Percentiles rank a stretch among this genome's conserved stretches.
Evolutionary conservation across 352 stramenopile species (phyloP).

Genomic region (Pythium pectinolyticum): DNA sequence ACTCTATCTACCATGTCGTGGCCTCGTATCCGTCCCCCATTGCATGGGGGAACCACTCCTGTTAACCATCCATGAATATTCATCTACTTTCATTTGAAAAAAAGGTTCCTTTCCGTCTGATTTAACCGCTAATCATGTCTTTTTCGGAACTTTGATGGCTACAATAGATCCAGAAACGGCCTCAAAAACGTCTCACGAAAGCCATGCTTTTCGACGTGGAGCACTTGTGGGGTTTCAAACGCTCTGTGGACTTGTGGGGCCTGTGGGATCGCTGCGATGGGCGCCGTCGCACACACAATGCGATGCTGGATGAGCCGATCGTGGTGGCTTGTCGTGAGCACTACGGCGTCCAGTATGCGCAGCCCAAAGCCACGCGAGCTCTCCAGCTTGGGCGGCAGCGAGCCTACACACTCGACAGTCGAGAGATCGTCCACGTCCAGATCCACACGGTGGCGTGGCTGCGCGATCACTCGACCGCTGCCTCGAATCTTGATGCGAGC

Average conservation of each 20-base stretch:
- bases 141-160: too few species aligned
- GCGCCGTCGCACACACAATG: neutral
- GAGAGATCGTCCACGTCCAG: neutral
- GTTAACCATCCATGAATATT: too few species aligned
- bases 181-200: constrained; percentile 1
- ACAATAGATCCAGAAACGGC: neutral
- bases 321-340: neutral
- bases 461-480: neutral
- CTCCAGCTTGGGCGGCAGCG: neutral
- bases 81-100: too few species aligned
- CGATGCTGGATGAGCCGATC: constrained; percentile 1
- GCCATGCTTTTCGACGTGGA: neutral
- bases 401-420: neutral
- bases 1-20: too few species aligned
- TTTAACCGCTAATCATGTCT: too few species aligned
- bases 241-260: neutral
- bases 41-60: too few species aligned
- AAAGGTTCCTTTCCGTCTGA: too few species aligned
- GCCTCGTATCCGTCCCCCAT: too few species aligned
- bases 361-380: neutral
- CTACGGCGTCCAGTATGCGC: neutral
- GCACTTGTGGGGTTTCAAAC: neutral
- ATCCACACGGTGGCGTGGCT: neutral
- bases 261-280: neutral
- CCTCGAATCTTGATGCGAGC: neutral